Evolutionary conservation across 2,329 filamentous ascomycete species (phyloP), one percentile per base, ranked within the genome.

Genomic region (Ceratocystis albifundus): DNA sequence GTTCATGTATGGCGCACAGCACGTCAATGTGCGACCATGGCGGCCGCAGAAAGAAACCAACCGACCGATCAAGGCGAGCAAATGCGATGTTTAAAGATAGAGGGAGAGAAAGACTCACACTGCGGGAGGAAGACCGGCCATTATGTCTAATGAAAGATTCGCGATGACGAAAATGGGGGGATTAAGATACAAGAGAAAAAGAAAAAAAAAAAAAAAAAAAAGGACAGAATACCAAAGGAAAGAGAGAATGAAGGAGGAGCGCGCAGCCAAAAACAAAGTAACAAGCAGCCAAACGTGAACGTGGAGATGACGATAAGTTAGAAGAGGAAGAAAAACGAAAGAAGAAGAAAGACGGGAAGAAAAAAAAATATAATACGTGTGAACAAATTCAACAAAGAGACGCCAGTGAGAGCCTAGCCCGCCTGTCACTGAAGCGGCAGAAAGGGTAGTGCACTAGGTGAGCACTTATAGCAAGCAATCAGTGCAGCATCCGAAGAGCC

Each of bases 51-150:
- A 62, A 20, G 30, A 30, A 41, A 17, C 50, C 59, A 48, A 30
- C 30, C 44, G 25, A 36, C n/a, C 45, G 48, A 15, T 25, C 20
- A 41, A 20, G n/a, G n/a, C 55, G 28, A 59, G 55, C 17, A 36
- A 30, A 5, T 22, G 17, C 32, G 15, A 36, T 59, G 28, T 5
- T 32, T 4, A n/a, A 15, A 59, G 25, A 59, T 2, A 20, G 48
- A 53, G 48, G n/a, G 4, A 25, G 4, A 32, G 15, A 36, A 36
- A 59, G 28, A 69, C 69, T 68, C 66, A 70, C 69, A 69, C 69
- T 68, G 69, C 69, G 50, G 69, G 69, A 53, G 69, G 69, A 64
- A 70, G 64, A 20, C 64, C 64, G 30, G 69, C 69, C 69, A 70
- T 70, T 69, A 68, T 68, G 50, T 44, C 20, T 30, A 62, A 20